Base-by-base conservation (phyloP, 2,329 filamentous ascomycete genomes). In the Aspergillus pseudoglaucus region DNA sequence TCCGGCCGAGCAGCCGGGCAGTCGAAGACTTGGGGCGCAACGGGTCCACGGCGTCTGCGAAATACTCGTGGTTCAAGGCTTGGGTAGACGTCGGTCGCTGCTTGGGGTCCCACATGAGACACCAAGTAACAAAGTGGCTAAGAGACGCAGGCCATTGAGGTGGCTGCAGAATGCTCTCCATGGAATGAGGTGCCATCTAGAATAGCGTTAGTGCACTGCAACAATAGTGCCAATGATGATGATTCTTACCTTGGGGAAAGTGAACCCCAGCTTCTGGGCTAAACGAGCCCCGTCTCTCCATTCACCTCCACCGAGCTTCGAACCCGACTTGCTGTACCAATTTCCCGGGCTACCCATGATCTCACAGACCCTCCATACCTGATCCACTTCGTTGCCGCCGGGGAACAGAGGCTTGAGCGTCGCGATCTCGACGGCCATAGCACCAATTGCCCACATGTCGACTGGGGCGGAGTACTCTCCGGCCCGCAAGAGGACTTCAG, bases 261-360 rank as follows among this genome's bases (percentile, higher is more conserved):
- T 96, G 69, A 98, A 98, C 47, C 93, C 93, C 54, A 98, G 80
- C 76, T 97, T 97, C 58, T 93, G 89, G 48, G 93, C 93, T 50
- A 98, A 76, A 52, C 89, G 82, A 41, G 90, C 90, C 48, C 93
- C 93, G 49, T 98, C 93, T 61, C 90, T 89, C 93, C 93, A 98
- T 59, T 98, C 93, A 61, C 93, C 93, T 63, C 93, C 93, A 47
- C 93, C 93, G 23, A 98, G 88, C 56, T 85, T 87, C 22, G 78
- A 77, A 20, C 90, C 90, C 4, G 87, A 78, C 71, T 96, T 96
- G 76, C 88, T 95, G 67, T 95, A 93, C 93, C 93, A 98, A 72
- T 91, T 91, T 40, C 93, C 93, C 2, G 93, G 93, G 72, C 91
- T 97, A 44, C 93, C 93, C 93, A 98, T 98, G 49, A 98, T 95